phyloP scores from a whole-genome alignment of 2,329 filamentous ascomycete species.

The Aspergillus sojae region DNA sequence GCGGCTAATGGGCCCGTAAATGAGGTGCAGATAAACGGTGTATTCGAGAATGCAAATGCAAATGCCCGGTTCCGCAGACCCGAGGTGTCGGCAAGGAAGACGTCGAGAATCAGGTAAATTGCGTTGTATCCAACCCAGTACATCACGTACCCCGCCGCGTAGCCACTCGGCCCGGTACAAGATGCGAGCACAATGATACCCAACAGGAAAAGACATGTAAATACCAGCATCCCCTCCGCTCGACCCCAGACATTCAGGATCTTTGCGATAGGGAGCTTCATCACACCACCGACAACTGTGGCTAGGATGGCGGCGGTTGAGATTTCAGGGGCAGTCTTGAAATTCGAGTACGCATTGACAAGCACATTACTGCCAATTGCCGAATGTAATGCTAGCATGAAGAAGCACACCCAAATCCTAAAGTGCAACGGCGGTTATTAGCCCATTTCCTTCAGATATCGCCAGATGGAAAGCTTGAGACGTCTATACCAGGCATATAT shows the following conservation, averaged over 20 bases:
- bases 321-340: slow-evolving; percentile 53
- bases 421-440: slow-evolving; percentile 9
- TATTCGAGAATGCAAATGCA: slow-evolving; percentile 61
- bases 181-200: slow-evolving; percentile 64
- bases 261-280: slow-evolving; percentile 65
- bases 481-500: slow-evolving; percentile 33
- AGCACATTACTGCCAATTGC: slow-evolving; percentile 47
- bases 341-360: slow-evolving; percentile 57
- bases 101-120: slow-evolving; percentile 58
- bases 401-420: slow-evolving; percentile 52
- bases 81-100: slow-evolving; percentile 67
- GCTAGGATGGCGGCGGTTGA: slow-evolving; percentile 58
- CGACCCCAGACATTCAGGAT: slow-evolving; percentile 66
- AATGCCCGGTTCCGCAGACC: slow-evolving; percentile 63
- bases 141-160: slow-evolving; percentile 65
- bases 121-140: slow-evolving; percentile 63
- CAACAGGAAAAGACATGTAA: slow-evolving; percentile 50
- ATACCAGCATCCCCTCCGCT: slow-evolving; percentile 58
- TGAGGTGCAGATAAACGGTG: slow-evolving; percentile 65
- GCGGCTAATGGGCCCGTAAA: slow-evolving; percentile 59
- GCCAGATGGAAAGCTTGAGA: too few relatives aligned
- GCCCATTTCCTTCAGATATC: not conserved
- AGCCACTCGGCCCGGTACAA: slow-evolving; percentile 63
- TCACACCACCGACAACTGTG: slow-evolving; percentile 59
- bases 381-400: slow-evolving; percentile 50